Percentiles rank a stretch among this genome's conserved stretches.
Evolutionary conservation across 2,329 filamentous ascomycete genomes (phyloP).

Genomic region (Trichoderma semiorbis): DNA sequence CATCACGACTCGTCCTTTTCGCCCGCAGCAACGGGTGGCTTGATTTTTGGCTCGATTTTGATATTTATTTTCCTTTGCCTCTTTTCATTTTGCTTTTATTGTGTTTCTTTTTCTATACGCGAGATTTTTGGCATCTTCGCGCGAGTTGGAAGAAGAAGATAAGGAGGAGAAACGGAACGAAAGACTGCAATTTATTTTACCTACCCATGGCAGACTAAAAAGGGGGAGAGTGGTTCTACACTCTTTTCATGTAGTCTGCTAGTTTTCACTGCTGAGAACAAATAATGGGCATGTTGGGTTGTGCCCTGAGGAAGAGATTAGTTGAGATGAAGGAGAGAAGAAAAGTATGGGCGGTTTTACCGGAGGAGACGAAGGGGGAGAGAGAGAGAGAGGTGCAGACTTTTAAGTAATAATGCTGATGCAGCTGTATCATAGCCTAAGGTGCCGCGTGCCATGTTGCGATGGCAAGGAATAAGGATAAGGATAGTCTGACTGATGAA

Average conservation of each 20-base stretch:
- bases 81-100: background rate
- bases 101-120: background rate
- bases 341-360: background rate
- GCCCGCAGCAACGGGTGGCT: background rate
- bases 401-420: slow-evolving; percentile 2
- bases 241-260: background rate
- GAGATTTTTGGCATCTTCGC: background rate
- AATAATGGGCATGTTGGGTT: background rate
- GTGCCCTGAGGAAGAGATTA: background rate
- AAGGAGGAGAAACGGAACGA: background rate
- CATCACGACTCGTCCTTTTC: background rate
- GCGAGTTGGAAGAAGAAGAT: background rate
- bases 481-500: background rate
- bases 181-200: background rate
- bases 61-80: background rate
- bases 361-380: background rate
- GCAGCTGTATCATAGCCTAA: slow-evolving; percentile 23
- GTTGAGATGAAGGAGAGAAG: background rate
- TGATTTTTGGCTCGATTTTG: background rate
- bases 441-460: background rate
- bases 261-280: background rate
- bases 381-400: background rate
- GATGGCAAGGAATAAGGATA: background rate
- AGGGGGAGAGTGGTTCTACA: background rate
- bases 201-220: background rate